Conservation (phyloP, 202 grass and related monocot genomes). For the Panicum virgatum region DNA sequence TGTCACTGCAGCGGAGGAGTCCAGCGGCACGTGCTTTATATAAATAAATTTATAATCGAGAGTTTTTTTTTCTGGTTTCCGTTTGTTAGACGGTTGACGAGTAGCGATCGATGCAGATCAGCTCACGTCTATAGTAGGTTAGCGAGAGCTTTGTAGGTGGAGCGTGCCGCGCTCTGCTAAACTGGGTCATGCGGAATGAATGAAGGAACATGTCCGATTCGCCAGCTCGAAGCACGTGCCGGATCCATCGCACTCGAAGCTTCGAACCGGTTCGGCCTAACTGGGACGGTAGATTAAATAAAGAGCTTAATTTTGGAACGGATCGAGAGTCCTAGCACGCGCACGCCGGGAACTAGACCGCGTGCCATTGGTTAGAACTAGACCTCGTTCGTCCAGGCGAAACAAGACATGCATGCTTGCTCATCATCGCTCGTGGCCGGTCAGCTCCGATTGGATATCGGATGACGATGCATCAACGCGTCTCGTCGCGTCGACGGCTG, state of each 20-base stretch:
- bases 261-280: slow-evolving; percentile 1
- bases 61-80: neutral
- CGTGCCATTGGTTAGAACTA: too few relatives aligned
- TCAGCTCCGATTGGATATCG: neutral
- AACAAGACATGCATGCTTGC: neutral
- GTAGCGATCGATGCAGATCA: neutral
- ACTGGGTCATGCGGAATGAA: neutral
- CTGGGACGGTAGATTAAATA: neutral
- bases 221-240: slow-evolving; percentile 22
- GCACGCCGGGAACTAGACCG: too few relatives aligned
- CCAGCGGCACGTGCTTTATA: neutral
- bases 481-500: neutral
- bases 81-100: neutral
- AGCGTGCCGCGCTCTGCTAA: neutral
- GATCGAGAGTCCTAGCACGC: neutral
- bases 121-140: neutral
- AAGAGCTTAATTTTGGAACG: neutral
- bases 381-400: neutral
- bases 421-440: neutral
- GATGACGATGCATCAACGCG: neutral
- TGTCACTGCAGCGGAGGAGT: neutral
- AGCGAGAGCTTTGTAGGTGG: neutral
- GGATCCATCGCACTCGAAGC: neutral
- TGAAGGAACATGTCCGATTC: neutral
- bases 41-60: neutral